Conservation (phyloP, 805 yeast genomes). For the Nakazawaea siamensis region DNA sequence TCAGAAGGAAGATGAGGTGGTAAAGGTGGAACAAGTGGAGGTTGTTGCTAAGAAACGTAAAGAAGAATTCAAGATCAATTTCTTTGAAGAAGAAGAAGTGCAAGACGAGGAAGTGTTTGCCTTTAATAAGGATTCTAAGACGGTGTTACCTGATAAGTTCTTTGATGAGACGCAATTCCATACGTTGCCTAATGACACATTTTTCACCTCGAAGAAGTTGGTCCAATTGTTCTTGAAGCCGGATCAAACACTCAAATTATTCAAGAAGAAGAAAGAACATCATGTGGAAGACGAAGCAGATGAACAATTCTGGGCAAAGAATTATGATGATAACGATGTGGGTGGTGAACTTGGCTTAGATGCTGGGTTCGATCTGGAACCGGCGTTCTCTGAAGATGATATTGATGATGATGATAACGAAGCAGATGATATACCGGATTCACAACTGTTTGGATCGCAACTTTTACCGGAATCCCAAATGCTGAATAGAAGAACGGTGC, state of each 20-base stretch:
- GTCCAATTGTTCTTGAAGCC: conserved; percentile 68
- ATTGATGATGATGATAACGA: conserved; percentile 28
- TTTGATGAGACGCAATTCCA: conserved; percentile 33
- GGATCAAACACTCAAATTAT: conserved; percentile 17
- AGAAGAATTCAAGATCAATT: conserved; percentile 13
- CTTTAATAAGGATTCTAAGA: conserved; percentile 7
- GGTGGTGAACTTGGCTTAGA: not conserved
- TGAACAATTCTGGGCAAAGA: conserved; percentile 66
- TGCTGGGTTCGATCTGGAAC: conserved; percentile 27
- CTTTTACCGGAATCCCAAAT: conserved; percentile 13
- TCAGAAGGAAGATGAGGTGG: not conserved
- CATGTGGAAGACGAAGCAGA: conserved; percentile 33
- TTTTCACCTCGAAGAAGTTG: conserved; percentile 61
- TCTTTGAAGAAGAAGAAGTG: conserved; percentile 22
- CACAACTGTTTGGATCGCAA: conserved; percentile 18
- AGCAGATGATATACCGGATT: conserved; percentile 9
- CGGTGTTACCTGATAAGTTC: conserved; percentile 33
- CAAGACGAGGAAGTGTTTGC: conserved; percentile 25
- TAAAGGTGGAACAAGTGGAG: not conserved
- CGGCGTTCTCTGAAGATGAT: conserved; percentile 24
- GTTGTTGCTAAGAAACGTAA: conserved; percentile 20
- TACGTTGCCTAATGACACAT: conserved; percentile 65
- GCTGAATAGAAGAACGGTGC: conserved; percentile 30
- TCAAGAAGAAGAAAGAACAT: conserved; percentile 10
- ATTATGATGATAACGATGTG: conserved; percentile 34